Evolutionary conservation across 768 basidiomycete species (phyloP).

Genomic region (Tulasnella sp.): DNA sequence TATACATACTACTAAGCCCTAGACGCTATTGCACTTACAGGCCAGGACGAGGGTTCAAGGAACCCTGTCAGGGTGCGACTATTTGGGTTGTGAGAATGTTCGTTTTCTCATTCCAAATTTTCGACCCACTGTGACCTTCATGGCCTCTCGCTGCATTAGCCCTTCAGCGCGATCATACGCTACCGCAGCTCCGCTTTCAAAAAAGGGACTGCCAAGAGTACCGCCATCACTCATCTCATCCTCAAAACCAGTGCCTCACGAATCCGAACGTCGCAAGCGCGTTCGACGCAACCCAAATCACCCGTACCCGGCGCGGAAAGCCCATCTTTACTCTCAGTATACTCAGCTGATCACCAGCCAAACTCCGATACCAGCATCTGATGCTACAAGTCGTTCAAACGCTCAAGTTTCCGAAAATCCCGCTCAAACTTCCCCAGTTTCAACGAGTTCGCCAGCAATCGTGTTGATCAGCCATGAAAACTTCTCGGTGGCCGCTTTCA

Average conservation of each 20-base stretch:
- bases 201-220: neutral
- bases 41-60: too few species aligned
- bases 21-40: too few species aligned
- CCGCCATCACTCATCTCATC: neutral
- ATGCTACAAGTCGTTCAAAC: neutral
- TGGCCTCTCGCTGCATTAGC: neutral
- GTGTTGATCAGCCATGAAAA: conserved; percentile 9
- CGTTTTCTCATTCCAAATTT: neutral
- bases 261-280: neutral
- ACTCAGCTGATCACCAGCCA: conserved; percentile 1
- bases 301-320: conserved; percentile 5
- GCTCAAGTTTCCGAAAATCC: neutral
- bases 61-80: neutral
- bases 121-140: neutral
- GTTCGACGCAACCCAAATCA: conserved; percentile 34
- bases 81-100: neutral
- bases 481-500: conserved; percentile 2
- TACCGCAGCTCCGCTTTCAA: neutral
- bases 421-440: neutral
- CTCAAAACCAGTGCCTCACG: neutral
- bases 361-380: neutral
- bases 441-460: neutral
- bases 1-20: too few species aligned
- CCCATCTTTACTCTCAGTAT: conserved; percentile 6
- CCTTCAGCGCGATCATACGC: neutral